Evolutionary conservation across 2,329 filamentous ascomycete genomes (phyloP).

Genomic region (Pseudonectria buxi): DNA sequence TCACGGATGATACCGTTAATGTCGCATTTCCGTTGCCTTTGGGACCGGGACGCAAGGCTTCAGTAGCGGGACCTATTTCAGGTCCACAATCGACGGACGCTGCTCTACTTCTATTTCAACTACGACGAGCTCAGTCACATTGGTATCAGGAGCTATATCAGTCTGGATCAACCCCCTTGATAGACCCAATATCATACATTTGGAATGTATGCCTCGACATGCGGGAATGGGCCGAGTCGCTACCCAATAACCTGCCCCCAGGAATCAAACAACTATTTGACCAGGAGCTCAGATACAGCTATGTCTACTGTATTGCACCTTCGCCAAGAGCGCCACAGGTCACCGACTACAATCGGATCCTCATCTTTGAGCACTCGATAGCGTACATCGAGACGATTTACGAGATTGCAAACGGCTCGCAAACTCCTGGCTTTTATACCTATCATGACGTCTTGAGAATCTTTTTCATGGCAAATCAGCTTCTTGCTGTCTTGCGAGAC

Average conservation of each 20-base stretch:
- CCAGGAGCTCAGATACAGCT: constrained; percentile 84
- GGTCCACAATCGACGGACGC: constrained; percentile 54
- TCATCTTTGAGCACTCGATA: constrained; percentile 82
- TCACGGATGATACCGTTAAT: constrained; percentile 80
- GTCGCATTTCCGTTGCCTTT: constrained; percentile 64
- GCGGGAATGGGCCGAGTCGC: constrained; percentile 73
- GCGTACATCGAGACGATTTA: constrained; percentile 74
- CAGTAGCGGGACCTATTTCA: constrained; percentile 35
- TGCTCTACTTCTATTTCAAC: constrained; percentile 70
- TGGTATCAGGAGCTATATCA: constrained; percentile 90
- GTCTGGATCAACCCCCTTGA: constrained; percentile 60
- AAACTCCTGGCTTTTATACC: constrained; percentile 64
- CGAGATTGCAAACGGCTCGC: constrained; percentile 53
- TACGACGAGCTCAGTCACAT: constrained; percentile 77
- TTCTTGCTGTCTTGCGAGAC: constrained; percentile 53
- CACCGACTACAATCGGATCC: constrained; percentile 66
- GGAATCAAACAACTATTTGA: constrained; percentile 73
- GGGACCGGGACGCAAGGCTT: constrained; percentile 35
- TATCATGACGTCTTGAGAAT: constrained; percentile 83
- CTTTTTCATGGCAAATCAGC: constrained; percentile 65
- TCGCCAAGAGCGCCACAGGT: constrained; percentile 67
- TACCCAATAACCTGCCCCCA: constrained; percentile 58
- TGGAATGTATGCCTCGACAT: constrained; percentile 72
- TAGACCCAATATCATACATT: constrained; percentile 63
- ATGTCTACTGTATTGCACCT: constrained; percentile 81